Evolutionary conservation across 305 asterid species (phyloP).

Genomic region (Fraxinus platypoda): DNA sequence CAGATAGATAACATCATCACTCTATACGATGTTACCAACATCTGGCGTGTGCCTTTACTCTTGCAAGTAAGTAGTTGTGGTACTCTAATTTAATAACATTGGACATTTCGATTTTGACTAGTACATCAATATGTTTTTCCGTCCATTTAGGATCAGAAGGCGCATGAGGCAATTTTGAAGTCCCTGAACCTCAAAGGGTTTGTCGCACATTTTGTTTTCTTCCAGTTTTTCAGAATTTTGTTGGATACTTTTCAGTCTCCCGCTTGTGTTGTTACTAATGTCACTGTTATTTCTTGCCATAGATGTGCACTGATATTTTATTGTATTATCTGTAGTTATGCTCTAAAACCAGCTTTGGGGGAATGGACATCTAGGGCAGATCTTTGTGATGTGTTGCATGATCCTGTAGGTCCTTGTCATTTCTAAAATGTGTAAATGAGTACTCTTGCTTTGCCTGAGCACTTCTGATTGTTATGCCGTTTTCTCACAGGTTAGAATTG

Average conservation of each 20-base stretch:
- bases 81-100: constrained; percentile 16
- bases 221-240: not conserved
- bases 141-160: constrained; percentile 72
- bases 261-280: constrained; percentile 13
- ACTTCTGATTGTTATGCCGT: constrained; percentile 21
- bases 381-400: constrained; percentile 59
- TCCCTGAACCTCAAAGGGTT: constrained; percentile 68
- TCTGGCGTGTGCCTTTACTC: constrained; percentile 87
- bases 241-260: not conserved
- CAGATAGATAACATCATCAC: constrained; percentile 70
- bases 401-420: constrained; percentile 54
- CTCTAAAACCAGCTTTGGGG: constrained; percentile 59
- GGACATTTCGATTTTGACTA: not conserved
- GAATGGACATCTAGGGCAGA: constrained; percentile 85
- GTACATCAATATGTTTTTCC: constrained; percentile 7
- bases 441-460: constrained; percentile 13
- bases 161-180: constrained; percentile 84
- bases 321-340: constrained; percentile 39
- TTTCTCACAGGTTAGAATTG: constrained; percentile 71
- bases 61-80: constrained; percentile 51
- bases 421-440: constrained; percentile 1
- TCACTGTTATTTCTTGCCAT: constrained; percentile 17
- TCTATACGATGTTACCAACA: constrained; percentile 78
- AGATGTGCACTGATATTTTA: constrained; percentile 13
- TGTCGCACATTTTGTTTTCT: constrained; percentile 30